phyloP scores from a whole-genome alignment of 208 protist genomes.

The Wallacemonas sp. region DNA sequence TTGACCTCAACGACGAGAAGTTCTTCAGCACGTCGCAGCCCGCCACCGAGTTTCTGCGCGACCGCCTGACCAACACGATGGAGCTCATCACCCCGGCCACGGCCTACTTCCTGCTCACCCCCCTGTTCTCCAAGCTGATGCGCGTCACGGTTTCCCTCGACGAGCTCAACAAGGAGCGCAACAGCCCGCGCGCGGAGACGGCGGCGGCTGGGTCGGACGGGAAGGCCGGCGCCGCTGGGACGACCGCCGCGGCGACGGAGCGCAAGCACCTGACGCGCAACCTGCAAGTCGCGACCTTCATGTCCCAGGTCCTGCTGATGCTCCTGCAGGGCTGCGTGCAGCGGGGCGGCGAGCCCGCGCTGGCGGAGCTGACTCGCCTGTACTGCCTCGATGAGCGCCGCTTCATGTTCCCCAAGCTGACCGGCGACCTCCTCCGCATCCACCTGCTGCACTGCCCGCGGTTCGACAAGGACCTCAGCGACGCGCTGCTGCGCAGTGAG shows the following conservation, averaged over 20 bases:
- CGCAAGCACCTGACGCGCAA: conserved; percentile 29
- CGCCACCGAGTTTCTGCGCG: conserved; percentile 37
- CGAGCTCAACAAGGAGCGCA: conserved; percentile 46
- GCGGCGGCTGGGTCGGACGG: conserved; percentile 26
- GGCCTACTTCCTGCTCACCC: conserved; percentile 70
- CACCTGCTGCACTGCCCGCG: conserved; percentile 85
- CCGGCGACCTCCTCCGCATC: conserved; percentile 80
- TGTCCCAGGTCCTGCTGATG: conserved; percentile 85
- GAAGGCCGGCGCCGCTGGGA: background rate
- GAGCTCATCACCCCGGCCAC: conserved; percentile 79
- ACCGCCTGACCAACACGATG: conserved; percentile 56
- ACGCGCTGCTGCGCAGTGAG: conserved; percentile 38
- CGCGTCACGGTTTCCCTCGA: conserved; percentile 52
- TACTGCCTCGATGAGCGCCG: conserved; percentile 68
- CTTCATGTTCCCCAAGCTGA: conserved; percentile 70
- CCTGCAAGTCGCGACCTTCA: conserved; percentile 48
- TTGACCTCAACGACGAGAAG: conserved; percentile 55
- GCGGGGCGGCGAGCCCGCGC: conserved; percentile 61
- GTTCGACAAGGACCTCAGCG: conserved; percentile 89
- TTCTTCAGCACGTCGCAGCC: conserved; percentile 46
- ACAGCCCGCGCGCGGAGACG: conserved; percentile 16
- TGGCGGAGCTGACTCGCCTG: conserved; percentile 74
- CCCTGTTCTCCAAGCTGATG: conserved; percentile 69
- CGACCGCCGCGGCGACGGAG: conserved; percentile 26
- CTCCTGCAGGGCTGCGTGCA: conserved; percentile 76